These are phyloP conservation scores for Penicillium paneum DNA, from an alignment of 2,329 filamentous ascomycete species.

Conservation along the genomic window DNA sequence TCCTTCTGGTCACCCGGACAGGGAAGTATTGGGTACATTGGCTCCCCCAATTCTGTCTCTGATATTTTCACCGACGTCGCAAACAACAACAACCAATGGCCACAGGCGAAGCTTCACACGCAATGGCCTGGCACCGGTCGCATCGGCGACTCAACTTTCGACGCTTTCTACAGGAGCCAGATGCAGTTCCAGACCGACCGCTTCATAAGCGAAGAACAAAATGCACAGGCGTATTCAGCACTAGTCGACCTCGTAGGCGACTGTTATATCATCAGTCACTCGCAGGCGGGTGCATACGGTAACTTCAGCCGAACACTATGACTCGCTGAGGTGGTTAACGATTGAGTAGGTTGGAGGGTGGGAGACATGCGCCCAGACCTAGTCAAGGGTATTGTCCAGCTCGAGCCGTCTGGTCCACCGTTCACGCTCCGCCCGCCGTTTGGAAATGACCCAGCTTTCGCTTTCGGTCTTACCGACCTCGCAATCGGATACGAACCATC, in stretches of 20 bases:
- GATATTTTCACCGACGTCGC: constrained; percentile 3
- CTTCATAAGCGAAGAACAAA: constrained; percentile 16
- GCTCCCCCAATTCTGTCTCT: not conserved
- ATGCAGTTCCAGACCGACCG: constrained; percentile 11
- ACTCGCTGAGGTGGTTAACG: not conserved
- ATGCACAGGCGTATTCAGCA: constrained; percentile 18
- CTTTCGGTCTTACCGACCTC: constrained; percentile 23
- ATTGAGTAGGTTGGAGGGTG: constrained; percentile 42
- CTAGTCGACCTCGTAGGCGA: constrained; percentile 26
- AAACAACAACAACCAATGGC: constrained; percentile 23
- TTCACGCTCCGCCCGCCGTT: constrained; percentile 15
- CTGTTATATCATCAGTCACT: constrained; percentile 46
- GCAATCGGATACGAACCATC: constrained; percentile 14
- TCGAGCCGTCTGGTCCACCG: constrained; percentile 55
- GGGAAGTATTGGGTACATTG: not conserved
- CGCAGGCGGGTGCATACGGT: constrained; percentile 45
- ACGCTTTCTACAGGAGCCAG: constrained; percentile 24
- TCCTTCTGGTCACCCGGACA: not conserved
- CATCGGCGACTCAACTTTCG: constrained; percentile 30
- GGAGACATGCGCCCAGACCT: constrained; percentile 50
- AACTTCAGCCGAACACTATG: not conserved
- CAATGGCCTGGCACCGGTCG: constrained; percentile 41
- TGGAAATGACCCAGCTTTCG: constrained; percentile 8
- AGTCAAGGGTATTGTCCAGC: constrained; percentile 49
- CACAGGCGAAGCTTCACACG: constrained; percentile 39